Evolutionary conservation across 163 green algal genomes (phyloP), one percentile per base, ranked within the genome.

Genomic region (Dunaliella salina): DNA sequence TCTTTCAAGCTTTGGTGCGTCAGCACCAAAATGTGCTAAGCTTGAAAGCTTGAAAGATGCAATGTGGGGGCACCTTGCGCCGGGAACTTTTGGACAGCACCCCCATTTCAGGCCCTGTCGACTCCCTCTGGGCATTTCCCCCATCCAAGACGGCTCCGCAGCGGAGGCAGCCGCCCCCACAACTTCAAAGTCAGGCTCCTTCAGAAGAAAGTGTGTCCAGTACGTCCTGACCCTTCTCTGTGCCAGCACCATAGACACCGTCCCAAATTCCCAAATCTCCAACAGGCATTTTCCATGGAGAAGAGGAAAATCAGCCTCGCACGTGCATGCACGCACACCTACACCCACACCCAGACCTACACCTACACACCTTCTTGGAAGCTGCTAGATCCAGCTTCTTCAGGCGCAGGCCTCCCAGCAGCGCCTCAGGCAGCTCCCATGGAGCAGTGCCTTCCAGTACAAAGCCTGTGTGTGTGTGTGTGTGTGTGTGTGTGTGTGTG

Each of bases 381-480:
- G 63, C 71, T 20, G 82, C 69, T 18, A 90, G 82, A 81, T 93
- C 90, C 59, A 96, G 86, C 50, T 92, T 84, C 63, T 90, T 90
- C 33, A 94, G 92, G 26, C 94, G 90, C 80, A 97, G 87, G 17
- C 92, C 94, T 69, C 95, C 95, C 59, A 97, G 90, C 87, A 98
- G 90, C 34, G 84, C 86, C 91, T 97, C 94, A 12, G 94, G 94
- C 78, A 91, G 86, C 88, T 91, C 88, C 88, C 81, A 97, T 87
- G 88, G 94, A 80, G 25, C 93, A 86, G 71, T 91, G 88, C 80
- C 95, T 86, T 98, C 90, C 83, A 95, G 81, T 80, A 93, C 89
- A 84, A 93, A 93, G 75, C 90, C 86, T 88, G 85, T 15, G 45
- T 0, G 3, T 63, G 30, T 15, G 33, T 22, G 30, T 15, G 24